Evolutionary conservation across 441 rosid genomes (phyloP).

Genomic region (Pelargonium citronellum): DNA sequence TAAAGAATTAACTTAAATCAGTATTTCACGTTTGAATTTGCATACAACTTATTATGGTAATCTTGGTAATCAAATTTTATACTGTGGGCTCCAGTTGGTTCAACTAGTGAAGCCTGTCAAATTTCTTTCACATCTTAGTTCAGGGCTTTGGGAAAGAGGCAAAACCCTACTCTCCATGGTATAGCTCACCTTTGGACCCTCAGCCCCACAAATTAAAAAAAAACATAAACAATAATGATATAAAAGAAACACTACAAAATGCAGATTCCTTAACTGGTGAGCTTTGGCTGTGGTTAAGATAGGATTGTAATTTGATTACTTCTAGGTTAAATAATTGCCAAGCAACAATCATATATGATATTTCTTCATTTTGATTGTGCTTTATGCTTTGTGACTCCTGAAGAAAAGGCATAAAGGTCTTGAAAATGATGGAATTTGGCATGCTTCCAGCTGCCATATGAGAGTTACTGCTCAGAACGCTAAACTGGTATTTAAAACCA

Average conservation of each 20-base stretch:
- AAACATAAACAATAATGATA: too few species aligned
- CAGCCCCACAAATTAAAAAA: too few species aligned
- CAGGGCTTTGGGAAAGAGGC: not conserved
- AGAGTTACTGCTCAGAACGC: not conserved
- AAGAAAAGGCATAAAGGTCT: not conserved
- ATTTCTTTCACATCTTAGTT: not conserved
- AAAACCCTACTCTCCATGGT: too few species aligned
- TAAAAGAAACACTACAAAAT: not conserved
- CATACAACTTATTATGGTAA: slow-evolving; percentile 1
- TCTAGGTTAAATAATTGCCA: not conserved
- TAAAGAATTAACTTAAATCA: slow-evolving; percentile 26
- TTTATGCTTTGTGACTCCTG: slow-evolving; percentile 1
- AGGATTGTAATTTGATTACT: not conserved
- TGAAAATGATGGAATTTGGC: not conserved
- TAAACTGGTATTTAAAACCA: not conserved
- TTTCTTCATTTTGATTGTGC: not conserved
- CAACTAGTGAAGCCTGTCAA: not conserved
- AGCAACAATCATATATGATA: not conserved
- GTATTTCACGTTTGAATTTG: slow-evolving; percentile 19
- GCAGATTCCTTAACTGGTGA: not conserved
- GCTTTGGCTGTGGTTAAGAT: not conserved
- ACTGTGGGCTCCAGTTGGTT: not conserved
- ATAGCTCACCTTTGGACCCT: too few species aligned
- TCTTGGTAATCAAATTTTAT: not conserved
- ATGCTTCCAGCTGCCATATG: not conserved